Evolutionary conservation across 208 protist species (phyloP), one percentile per base, ranked within the genome.

Genomic region (Novymonas esmeraldas): DNA sequence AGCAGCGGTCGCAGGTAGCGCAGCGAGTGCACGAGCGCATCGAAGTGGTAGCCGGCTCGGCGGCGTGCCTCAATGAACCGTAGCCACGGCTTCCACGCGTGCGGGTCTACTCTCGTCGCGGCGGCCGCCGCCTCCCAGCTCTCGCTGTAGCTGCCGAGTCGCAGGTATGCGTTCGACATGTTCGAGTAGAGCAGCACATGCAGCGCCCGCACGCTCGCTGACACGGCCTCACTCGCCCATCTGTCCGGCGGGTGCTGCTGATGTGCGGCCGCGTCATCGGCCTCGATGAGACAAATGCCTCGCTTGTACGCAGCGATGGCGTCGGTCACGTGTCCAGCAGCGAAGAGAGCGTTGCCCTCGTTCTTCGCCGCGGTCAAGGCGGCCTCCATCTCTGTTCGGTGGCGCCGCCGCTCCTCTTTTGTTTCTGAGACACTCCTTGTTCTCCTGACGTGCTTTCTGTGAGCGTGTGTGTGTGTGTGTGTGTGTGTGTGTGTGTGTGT

Each of bases 181-280:
- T 95, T 95, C 3, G 86, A 91, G 73, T 89, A 90, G 11, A 95
- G 64, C 16, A 83, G 57, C 6, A 71, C 51, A 14, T 80, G 70
- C 18, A 94, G 66, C 16, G 33, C 46, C 3, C 28, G 57, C 24
- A 66, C 22, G 11, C 41, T 38, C 0, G 20, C 41, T 18, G 46
- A 71, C 13, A n/a, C n/a, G n/a, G n/a, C n/a, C n/a, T n/a, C n/a
- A n/a, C n/a, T n/a, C n/a, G n/a, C n/a, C n/a, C n/a, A n/a, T n/a
- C 18, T 16, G 16, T 11, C 6, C 10, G 49, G 3, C 10, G 22
- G 49, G 6, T 24, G 28, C 18, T 20, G 66, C 48, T 70, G 41
- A 31, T 20, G 24, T 13, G 62, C 16, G 2, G 16, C 56, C 10
- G n/a, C 54, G 16, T n/a, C 50, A 24, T n/a, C 50, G 9, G 2